Conservation (phyloP, 768 basidiomycete genomes). For the Kwoniella sp. region DNA sequence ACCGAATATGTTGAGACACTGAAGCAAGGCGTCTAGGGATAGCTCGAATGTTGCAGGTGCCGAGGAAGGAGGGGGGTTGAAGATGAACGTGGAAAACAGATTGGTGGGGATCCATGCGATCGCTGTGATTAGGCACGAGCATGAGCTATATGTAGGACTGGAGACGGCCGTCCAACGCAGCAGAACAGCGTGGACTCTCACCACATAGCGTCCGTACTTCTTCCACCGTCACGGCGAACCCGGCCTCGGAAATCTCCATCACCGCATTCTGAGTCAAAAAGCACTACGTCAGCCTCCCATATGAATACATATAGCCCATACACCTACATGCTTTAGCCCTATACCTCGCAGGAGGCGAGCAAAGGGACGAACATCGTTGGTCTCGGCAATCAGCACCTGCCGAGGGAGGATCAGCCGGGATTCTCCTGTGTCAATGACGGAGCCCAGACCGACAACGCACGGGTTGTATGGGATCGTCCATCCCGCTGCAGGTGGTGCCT, state of each 20-base stretch:
- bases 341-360: constrained; percentile 73
- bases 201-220: constrained; percentile 77
- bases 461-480: not conserved
- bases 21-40: constrained; percentile 74
- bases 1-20: constrained; percentile 90
- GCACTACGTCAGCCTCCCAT: not conserved
- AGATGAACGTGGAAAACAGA: constrained; percentile 76
- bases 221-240: constrained; percentile 75
- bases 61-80: constrained; percentile 47
- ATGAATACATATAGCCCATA: constrained; percentile 54
- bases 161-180: not conserved
- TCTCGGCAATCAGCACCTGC: constrained; percentile 49
- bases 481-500: not conserved
- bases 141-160: not conserved
- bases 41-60: constrained; percentile 62
- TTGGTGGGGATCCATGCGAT: constrained; percentile 74
- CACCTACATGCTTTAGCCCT: constrained; percentile 72
- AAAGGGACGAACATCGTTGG: constrained; percentile 71
- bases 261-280: constrained; percentile 57
- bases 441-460: not conserved
- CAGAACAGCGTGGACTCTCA: constrained; percentile 47
- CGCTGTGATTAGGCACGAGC: constrained; percentile 53
- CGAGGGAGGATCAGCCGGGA: not conserved
- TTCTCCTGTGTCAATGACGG: not conserved
- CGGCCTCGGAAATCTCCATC: constrained; percentile 64